Evolutionary conservation across 2,329 filamentous ascomycete genomes (phyloP).

Genomic region (Epicoccum sorghinum): DNA sequence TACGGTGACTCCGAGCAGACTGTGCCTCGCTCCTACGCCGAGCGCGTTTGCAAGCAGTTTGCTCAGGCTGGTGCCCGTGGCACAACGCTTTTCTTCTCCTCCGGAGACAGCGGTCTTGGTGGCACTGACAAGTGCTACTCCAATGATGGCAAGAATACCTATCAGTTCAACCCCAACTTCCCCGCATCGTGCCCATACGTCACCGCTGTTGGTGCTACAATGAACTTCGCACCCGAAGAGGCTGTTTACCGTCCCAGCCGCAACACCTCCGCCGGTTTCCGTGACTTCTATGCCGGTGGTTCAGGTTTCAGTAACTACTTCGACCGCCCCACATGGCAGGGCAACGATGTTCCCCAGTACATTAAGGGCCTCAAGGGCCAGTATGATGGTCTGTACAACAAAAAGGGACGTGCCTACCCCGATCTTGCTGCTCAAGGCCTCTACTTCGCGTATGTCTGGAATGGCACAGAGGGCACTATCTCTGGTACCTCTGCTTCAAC

Average conservation of each 20-base stretch:
- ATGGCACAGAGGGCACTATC: constrained; percentile 47
- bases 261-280: constrained; percentile 43
- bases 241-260: constrained; percentile 48
- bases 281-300: constrained; percentile 59
- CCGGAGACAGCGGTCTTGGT: constrained; percentile 67
- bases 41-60: constrained; percentile 67
- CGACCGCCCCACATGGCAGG: constrained; percentile 56
- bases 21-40: constrained; percentile 65
- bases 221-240: constrained; percentile 60
- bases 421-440: constrained; percentile 67
- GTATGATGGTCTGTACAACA: constrained; percentile 58
- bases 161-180: constrained; percentile 66
- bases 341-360: constrained; percentile 53
- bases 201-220: constrained; percentile 68
- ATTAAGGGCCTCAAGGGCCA: constrained; percentile 49
- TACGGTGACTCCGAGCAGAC: constrained; percentile 72
- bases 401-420: constrained; percentile 64
- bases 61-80: constrained; percentile 71
- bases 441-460: constrained; percentile 54
- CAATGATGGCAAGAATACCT: constrained; percentile 64
- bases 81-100: constrained; percentile 67
- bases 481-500: constrained; percentile 63
- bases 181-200: constrained; percentile 72
- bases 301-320: constrained; percentile 60
- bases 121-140: constrained; percentile 58